phyloP scores from a whole-genome alignment of 1,139 yeast genomes.

The Saccharomyces hybrid region DNA sequence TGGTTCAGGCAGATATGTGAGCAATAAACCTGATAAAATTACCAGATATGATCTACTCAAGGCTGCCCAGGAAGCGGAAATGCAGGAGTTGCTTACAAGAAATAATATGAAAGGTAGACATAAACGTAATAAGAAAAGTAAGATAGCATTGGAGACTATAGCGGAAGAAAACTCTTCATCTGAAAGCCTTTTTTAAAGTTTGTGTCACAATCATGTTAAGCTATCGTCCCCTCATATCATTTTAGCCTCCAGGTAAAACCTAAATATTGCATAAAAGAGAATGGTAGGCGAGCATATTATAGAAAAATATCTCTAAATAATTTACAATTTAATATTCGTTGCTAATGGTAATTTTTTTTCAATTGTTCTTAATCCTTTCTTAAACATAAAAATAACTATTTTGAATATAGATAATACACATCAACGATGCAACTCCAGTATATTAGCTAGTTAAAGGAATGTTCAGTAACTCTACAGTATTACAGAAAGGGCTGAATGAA shows the following conservation, averaged over 20 bases:
- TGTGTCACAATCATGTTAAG: not conserved
- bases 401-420: not conserved
- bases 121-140: not conserved
- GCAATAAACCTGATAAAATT: conserved; percentile 11
- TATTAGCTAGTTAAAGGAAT: not conserved
- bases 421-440: conserved; percentile 7
- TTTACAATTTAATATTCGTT: not conserved
- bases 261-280: not conserved
- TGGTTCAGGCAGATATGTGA: conserved; percentile 12
- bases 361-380: not conserved
- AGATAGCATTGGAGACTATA: not conserved
- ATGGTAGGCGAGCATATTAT: not conserved
- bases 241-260: not conserved
- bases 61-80: conserved; percentile 4
- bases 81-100: not conserved
- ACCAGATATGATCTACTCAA: conserved; percentile 10
- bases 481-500: conserved; percentile 46
- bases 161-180: not conserved
- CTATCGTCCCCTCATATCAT: not conserved
- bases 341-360: not conserved
- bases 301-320: not conserved
- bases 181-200: not conserved
- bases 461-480: conserved; percentile 7
- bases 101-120: not conserved
- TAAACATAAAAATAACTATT: not conserved